A percentile compares a stretch with the other conserved stretches of the same genome.
Conservation (phyloP, 2,329 filamentous ascomycete species). For the Septoria petroselini region DNA sequence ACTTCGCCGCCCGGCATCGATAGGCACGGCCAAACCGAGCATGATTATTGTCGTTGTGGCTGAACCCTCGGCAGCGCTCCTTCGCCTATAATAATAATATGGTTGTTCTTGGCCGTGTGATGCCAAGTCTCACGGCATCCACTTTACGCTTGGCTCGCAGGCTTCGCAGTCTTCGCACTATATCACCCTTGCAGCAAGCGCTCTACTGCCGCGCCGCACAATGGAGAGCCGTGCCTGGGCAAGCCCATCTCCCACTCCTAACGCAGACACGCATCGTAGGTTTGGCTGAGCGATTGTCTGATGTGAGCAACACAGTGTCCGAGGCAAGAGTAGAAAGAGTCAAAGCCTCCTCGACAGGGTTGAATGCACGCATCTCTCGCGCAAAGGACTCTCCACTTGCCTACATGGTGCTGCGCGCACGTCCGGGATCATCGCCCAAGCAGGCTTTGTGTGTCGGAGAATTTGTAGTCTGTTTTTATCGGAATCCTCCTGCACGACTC, state of each 20-base stretch:
- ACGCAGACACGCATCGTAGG: slow-evolving; percentile 6
- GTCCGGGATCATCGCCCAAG: slow-evolving; percentile 16
- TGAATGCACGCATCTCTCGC: background rate
- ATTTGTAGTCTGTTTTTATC: slow-evolving; percentile 18
- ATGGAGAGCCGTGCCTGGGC: slow-evolving; percentile 24
- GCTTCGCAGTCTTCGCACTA: slow-evolving; percentile 14
- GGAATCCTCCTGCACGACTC: slow-evolving; percentile 13
- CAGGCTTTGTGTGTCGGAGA: slow-evolving; percentile 17
- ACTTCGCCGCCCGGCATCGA: background rate
- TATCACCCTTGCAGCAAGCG: slow-evolving; percentile 5
- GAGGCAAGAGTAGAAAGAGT: background rate
- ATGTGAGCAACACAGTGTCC: slow-evolving; percentile 1
- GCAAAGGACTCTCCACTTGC: slow-evolving; percentile 3
- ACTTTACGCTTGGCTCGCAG: slow-evolving; percentile 10
- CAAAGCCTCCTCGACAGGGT: slow-evolving; percentile 1
- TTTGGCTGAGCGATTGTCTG: background rate
- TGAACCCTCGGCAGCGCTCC: slow-evolving; percentile 4
- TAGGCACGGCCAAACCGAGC: background rate
- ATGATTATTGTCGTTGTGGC: slow-evolving; percentile 5
- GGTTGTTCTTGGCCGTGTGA: slow-evolving; percentile 7
- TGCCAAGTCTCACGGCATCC: slow-evolving; percentile 18
- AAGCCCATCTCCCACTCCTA: background rate
- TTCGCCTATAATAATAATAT: slow-evolving; percentile 11
- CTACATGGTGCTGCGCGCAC: slow-evolving; percentile 1
- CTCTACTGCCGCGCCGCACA: slow-evolving; percentile 19